Conservation (phyloP, 2,329 filamentous ascomycete species). For the Pseudogymnoascus sp. region DNA sequence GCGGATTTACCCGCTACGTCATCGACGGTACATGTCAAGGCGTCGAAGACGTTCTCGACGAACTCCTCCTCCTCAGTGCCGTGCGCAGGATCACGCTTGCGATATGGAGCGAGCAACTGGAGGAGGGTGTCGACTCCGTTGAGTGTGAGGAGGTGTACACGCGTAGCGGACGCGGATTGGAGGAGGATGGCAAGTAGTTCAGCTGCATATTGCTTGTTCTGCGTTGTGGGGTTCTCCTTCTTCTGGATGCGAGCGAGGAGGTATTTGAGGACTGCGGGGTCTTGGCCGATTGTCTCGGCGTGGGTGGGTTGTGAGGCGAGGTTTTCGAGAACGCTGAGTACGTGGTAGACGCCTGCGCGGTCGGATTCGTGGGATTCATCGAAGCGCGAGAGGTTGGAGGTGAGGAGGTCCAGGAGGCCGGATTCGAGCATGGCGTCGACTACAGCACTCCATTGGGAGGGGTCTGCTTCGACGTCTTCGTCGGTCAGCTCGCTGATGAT, state of each 20-base stretch:
- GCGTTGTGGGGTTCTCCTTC: constrained; percentile 60
- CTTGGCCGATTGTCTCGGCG: constrained; percentile 63
- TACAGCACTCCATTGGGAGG: constrained; percentile 71
- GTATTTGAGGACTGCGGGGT: constrained; percentile 66
- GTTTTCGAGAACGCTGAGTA: constrained; percentile 76
- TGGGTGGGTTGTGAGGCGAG: constrained; percentile 63
- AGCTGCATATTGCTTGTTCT: constrained; percentile 93
- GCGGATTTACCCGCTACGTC: constrained; percentile 66
- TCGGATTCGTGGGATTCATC: constrained; percentile 71
- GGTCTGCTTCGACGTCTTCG: constrained; percentile 77
- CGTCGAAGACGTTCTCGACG: constrained; percentile 88
- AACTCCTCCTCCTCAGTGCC: constrained; percentile 90
- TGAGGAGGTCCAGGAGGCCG: constrained; percentile 65
- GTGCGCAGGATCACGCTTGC: constrained; percentile 76
- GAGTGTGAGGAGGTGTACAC: constrained; percentile 52
- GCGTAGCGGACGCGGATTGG: constrained; percentile 63
- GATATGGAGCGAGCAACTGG: constrained; percentile 76
- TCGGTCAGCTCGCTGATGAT: constrained; percentile 87
- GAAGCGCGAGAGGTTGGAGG: constrained; percentile 70
- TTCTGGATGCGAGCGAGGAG: constrained; percentile 65
- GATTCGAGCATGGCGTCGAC: constrained; percentile 60
- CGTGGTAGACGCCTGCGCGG: constrained; percentile 77
- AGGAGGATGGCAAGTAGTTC: constrained; percentile 86
- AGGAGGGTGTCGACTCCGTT: constrained; percentile 75
- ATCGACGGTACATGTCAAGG: constrained; percentile 72